Evolutionary conservation across 75 land plant species (phyloP), one percentile per base, ranked within the genome.

Genomic region (Chamaecyparis obtusa): DNA sequence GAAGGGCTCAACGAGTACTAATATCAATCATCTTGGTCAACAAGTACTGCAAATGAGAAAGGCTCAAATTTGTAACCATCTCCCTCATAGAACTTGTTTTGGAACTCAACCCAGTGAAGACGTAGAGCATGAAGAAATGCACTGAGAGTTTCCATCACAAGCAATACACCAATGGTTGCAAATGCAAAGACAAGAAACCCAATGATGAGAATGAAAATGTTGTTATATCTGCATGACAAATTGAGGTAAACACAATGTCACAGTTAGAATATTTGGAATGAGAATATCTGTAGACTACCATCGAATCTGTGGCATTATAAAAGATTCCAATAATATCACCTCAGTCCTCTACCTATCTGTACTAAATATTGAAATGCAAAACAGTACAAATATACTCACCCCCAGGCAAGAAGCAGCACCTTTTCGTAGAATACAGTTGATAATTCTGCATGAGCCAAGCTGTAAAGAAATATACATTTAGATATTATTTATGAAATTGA

Each of bases 81-180:
- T 51, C 95, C 95, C 79, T 91, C 89, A 57, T 92, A 93, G 78
- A 93, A 93, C 87, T 93, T 93, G 85, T 90, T 90, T 82, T 91
- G 92, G 67, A 93, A 93, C 81, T 93, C 95, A 36, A 93, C 95
- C 95, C 95, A 93, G 84, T 93, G 95, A 48, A 93, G 88, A 86
- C 95, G 90, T 87, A 93, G 88, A 24, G 95, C 94, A 83, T 93
- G 95, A 41, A 93, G 86, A 89, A 93, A 93, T 54, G 95, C 95
- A 71, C 95, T 93, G 19, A 93, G 87, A 36, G 95, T 91, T 85
- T 93, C 95, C 95, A 93, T 93, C 79, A 92, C 89, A 32, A 93
- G 91, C 84, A 93, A 57, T 85, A 93, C 95, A 49, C 95, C 95
- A 80, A 93, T 74, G 27, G 95, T 93, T 64, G 91, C 94, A 83